A percentile compares a stretch with the other conserved stretches of the same genome.
phyloP scores from a whole-genome alignment of 179 eudicot species.

The Corrigiola litoralis region DNA sequence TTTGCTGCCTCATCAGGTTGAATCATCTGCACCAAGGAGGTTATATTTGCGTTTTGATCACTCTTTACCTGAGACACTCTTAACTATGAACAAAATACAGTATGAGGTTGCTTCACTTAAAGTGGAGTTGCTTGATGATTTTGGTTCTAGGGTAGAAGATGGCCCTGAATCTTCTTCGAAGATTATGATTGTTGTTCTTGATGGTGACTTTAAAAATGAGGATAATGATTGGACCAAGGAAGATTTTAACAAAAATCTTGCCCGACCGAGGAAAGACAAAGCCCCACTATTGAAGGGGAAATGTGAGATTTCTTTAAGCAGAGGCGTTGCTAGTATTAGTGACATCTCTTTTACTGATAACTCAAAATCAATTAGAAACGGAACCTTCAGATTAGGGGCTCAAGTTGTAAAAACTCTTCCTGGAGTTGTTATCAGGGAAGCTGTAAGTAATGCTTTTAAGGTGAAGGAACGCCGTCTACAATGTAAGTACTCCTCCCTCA shows the following conservation, averaged over 20 bases:
- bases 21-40: constrained; percentile 1
- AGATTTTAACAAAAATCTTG: constrained; percentile 1
- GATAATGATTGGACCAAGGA: constrained; percentile 2
- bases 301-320: neutral
- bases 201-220: constrained; percentile 10
- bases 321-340: constrained; percentile 11
- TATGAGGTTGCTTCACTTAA: constrained; percentile 9
- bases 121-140: constrained; percentile 13
- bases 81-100: neutral
- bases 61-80: neutral
- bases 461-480: constrained; percentile 21
- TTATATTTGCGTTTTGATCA: constrained; percentile 9
- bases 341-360: constrained; percentile 19
- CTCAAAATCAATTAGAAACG: constrained; percentile 9
- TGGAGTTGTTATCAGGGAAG: constrained; percentile 8
- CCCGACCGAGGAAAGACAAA: constrained; percentile 9
- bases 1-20: neutral
- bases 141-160: constrained; percentile 2
- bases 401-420: neutral
- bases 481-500: constrained; percentile 6
- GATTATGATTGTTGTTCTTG: constrained; percentile 16
- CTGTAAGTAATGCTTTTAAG: constrained; percentile 11
- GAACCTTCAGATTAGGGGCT: constrained; percentile 23
- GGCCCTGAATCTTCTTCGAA: constrained; percentile 20
- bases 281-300: constrained; percentile 12